Conservation (phyloP, 768 basidiomycete genomes). For the Clavulina sp. region DNA sequence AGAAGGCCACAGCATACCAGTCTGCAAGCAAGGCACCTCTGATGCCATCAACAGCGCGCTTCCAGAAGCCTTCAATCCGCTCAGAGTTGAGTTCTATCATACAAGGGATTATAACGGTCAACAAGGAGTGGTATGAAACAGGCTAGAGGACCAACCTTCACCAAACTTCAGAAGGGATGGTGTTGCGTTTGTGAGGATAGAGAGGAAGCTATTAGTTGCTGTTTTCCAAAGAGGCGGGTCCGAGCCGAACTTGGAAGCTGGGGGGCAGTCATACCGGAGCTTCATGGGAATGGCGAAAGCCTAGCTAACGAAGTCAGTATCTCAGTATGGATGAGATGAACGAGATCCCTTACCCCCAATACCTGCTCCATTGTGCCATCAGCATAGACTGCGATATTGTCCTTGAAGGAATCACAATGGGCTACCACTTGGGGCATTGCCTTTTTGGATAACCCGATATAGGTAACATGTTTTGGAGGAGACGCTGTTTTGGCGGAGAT, state of each 20-base stretch:
- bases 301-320: constrained; percentile 21
- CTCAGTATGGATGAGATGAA: not conserved
- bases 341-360: constrained; percentile 37
- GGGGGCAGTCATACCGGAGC: constrained; percentile 86
- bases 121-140: not conserved
- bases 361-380: constrained; percentile 78
- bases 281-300: constrained; percentile 84
- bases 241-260: constrained; percentile 72
- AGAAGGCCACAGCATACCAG: constrained; percentile 34
- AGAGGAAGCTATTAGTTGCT: constrained; percentile 64
- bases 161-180: constrained; percentile 33
- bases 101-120: not conserved
- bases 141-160: constrained; percentile 25
- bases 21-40: constrained; percentile 68
- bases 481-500: constrained; percentile 21
- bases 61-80: constrained; percentile 69
- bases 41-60: constrained; percentile 66
- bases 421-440: constrained; percentile 70
- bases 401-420: constrained; percentile 53
- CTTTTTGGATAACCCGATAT: constrained; percentile 78
- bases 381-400: constrained; percentile 41
- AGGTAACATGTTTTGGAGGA: constrained; percentile 56
- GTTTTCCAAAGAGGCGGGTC: constrained; percentile 90
- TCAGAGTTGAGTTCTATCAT: constrained; percentile 37
- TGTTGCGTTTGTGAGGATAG: constrained; percentile 51